A percentile compares a stretch with the other conserved stretches of the same genome.
These are phyloP conservation scores for Scolecobasidium constrictum DNA, from an alignment of 2,329 filamentous ascomycete genomes.

Conservation along the genomic window DNA sequence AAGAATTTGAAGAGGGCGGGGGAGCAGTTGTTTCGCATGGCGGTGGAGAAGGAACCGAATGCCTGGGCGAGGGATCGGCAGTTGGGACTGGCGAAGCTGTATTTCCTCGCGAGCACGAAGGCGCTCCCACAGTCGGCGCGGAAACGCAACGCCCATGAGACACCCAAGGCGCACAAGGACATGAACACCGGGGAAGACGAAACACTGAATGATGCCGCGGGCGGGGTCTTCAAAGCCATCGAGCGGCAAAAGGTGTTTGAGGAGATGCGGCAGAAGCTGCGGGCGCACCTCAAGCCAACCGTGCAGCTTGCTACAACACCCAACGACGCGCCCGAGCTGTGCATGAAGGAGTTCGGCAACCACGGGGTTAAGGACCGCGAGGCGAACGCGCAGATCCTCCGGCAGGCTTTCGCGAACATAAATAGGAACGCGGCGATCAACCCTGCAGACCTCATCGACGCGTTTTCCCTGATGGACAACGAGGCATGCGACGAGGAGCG, in stretches of 20 bases:
- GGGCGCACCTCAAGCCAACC: too few relatives aligned
- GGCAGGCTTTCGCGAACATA: constrained; percentile 57
- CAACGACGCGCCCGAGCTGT: too few relatives aligned
- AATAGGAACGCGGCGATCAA: constrained; percentile 60
- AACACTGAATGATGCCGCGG: too few relatives aligned
- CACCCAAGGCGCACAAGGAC: not conserved
- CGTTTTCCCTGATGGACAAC: constrained; percentile 65
- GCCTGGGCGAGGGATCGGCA: constrained; percentile 92
- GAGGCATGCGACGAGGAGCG: constrained; percentile 17
- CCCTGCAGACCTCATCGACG: constrained; percentile 51
- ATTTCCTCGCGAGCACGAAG: constrained; percentile 47
- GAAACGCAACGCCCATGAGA: not conserved
- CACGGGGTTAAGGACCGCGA: constrained; percentile 41
- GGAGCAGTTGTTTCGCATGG: constrained; percentile 58
- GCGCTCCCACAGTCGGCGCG: not conserved
- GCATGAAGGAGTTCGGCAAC: constrained; percentile 52
- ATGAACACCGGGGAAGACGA: too few relatives aligned
- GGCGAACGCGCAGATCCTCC: constrained; percentile 61
- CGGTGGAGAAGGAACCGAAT: constrained; percentile 61
- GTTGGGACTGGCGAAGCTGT: constrained; percentile 79
- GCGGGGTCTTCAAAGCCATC: too few relatives aligned
- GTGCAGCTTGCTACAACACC: too few relatives aligned
- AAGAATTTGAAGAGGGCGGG: constrained; percentile 65
- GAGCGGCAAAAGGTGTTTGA: too few relatives aligned
- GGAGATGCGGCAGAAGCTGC: too few relatives aligned